Base-by-base conservation (phyloP, 306 rosid species). In the Potentilla sterilis region DNA sequence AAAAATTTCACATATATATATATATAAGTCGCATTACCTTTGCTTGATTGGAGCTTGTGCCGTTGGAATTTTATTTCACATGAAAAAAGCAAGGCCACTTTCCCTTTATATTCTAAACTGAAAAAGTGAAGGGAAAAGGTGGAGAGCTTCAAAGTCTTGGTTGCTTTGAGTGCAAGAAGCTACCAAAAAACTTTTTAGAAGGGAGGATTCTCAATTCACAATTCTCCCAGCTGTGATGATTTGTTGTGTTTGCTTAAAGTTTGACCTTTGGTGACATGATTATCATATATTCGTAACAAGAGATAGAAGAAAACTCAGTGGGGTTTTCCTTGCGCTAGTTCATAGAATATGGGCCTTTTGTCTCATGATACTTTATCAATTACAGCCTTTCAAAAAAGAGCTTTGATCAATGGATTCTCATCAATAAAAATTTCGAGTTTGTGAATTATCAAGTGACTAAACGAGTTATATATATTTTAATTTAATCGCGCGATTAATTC, bases 111-210 rank as follows among this genome's bases (percentile, higher is more conserved):
- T 79, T 89, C 88, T 77, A 86, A 87, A 85, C 84, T 59, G 73
- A 65, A 54, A 83, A 21, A 21, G 42, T 32, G 75, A 74, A 75
- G 75, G 70, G 43, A 77, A 78, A 70, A 77, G 52, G 52, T 49
- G 59, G 62, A 55, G 77, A 84, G 80, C 89, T 86, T 74, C 78
- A 92, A 95, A 92, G 97, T 92, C 96, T 32, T 85, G 78, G 83
- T 92, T 92, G 96, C 97, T 95, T 92, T 89, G 92, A 92, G 94
- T 88, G 90, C 93, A 90, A 92, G 97, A 95, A 95, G 96, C 96
- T 87, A 90, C 93, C 99, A 88, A 84, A 79, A 28, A 86, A 83
- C 88, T 83, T 84, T 82, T 83, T 35, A 62, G 77, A 81, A 76
- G 75, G 77, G 75, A 87, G 82, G 88, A 75, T 84, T 86, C 89